phyloP scores from a whole-genome alignment of 306 rosid species.

The Argentina anserina region DNA sequence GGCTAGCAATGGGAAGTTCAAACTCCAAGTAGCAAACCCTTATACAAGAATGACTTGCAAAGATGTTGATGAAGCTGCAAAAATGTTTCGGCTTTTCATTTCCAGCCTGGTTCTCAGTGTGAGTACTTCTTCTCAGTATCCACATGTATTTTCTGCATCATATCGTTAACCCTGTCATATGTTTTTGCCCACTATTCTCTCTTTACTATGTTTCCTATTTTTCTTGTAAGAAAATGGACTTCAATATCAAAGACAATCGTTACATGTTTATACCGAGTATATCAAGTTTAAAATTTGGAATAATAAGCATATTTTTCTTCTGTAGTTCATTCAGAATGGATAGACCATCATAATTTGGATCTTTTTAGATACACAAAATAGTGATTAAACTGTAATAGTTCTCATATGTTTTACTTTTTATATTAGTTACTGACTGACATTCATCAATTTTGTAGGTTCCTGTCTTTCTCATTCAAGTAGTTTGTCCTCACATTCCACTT shows the following conservation, averaged over 20 bases:
- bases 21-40: conserved; percentile 67
- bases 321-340: not conserved
- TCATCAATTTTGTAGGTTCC: conserved; percentile 57
- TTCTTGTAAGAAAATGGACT: not conserved
- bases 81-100: conserved; percentile 72
- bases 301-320: not conserved
- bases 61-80: conserved; percentile 58
- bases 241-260: not conserved
- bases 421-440: conserved; percentile 22
- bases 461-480: conserved; percentile 68
- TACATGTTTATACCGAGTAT: not conserved
- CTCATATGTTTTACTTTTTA: conserved; percentile 2
- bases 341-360: not conserved
- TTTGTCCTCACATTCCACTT: conserved; percentile 87
- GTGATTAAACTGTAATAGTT: not conserved
- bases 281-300: not conserved
- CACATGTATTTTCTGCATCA: not conserved
- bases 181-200: not conserved
- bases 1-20: conserved; percentile 63
- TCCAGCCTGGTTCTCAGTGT: conserved; percentile 88
- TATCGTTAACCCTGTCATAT: not conserved
- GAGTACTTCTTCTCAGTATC: conserved; percentile 34
- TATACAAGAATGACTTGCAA: conserved; percentile 77
- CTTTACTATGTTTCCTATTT: not conserved
- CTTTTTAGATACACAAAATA: conserved; percentile 1